phyloP scores from a whole-genome alignment of 176 grass and related monocot genomes.

The Metroxylon sagu region DNA sequence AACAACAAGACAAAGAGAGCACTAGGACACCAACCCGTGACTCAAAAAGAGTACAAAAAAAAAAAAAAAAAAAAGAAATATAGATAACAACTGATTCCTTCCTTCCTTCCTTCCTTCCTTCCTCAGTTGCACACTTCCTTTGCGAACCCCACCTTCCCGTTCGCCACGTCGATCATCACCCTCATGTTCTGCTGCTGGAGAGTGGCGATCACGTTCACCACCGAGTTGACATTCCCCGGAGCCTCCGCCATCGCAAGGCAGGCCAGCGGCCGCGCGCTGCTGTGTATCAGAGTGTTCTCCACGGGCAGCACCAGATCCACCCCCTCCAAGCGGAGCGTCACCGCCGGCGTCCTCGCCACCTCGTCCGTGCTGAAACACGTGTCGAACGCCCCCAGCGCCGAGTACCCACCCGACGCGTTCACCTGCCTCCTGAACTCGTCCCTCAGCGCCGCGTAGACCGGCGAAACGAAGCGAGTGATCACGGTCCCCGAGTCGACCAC shows the following conservation, averaged over 20 bases:
- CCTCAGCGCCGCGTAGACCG: constrained; percentile 63
- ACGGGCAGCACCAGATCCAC: constrained; percentile 56
- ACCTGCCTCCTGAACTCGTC: constrained; percentile 82
- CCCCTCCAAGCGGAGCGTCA: constrained; percentile 61
- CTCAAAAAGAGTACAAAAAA: no score
- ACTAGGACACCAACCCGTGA: no score
- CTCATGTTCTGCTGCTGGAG: constrained; percentile 92
- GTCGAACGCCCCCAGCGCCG: constrained; percentile 87
- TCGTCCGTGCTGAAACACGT: constrained; percentile 93
- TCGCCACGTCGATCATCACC: constrained; percentile 62
- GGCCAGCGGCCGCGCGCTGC: constrained; percentile 71
- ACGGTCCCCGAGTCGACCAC: constrained; percentile 89
- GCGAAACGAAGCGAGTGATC: constrained; percentile 75
- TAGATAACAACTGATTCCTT: background rate
- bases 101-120: background rate
- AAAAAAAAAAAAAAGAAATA: no score
- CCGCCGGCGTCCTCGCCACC: constrained; percentile 41
- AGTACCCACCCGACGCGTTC: constrained; percentile 65
- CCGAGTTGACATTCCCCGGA: constrained; percentile 68
- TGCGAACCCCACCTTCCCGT: constrained; percentile 60
- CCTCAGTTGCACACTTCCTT: constrained; percentile 63
- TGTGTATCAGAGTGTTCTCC: constrained; percentile 93
- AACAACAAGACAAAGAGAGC: no score
- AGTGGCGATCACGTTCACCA: constrained; percentile 88
- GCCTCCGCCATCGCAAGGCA: constrained; percentile 93